These are phyloP conservation scores for Solanum microdontum DNA, from an alignment of 257 asterid genomes.

Conservation along the genomic window DNA sequence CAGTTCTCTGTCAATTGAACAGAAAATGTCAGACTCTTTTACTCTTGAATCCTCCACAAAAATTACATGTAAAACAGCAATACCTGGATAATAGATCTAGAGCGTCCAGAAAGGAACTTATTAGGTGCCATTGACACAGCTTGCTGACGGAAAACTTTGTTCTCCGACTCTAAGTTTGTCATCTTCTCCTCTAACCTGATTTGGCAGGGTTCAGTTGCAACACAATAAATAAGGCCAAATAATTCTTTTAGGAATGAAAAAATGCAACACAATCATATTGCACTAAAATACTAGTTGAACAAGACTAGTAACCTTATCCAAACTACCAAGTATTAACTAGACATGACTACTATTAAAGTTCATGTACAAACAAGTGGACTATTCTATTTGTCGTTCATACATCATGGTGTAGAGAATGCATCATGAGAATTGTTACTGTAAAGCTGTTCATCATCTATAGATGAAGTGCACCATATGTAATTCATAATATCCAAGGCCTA, in stretches of 20 bases:
- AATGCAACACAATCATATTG: background rate
- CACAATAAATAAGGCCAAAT: background rate
- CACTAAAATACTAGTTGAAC: background rate
- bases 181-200: conserved; percentile 91
- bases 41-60: background rate
- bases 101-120: conserved; percentile 90
- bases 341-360: background rate
- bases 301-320: background rate
- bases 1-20: conserved; percentile 64
- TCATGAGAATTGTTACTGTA: background rate
- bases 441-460: background rate
- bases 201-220: background rate
- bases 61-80: background rate
- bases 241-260: background rate
- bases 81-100: conserved; percentile 95
- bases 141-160: conserved; percentile 98
- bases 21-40: conserved; percentile 6
- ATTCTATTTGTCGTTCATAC: background rate
- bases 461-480: background rate
- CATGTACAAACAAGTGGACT: background rate
- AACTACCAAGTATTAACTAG: background rate
- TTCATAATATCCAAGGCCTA: background rate
- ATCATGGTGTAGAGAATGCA: background rate
- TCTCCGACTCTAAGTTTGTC: conserved; percentile 79
- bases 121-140: conserved; percentile 91